Base-by-base conservation (phyloP, 805 yeast genomes). In the Teunomyces barrocoloradensis region DNA sequence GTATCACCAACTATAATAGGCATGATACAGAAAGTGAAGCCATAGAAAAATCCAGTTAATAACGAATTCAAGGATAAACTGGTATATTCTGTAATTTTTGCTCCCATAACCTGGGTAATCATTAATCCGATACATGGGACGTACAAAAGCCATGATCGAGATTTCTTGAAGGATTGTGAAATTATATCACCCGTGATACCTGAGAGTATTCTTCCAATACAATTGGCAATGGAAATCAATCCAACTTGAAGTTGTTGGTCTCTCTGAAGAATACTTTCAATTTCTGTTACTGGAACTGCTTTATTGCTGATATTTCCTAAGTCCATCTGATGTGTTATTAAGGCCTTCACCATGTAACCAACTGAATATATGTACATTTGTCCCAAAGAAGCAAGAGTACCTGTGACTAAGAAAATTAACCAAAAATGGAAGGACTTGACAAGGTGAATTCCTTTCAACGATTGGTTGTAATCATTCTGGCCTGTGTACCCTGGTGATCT, bases 1-100 rank as follows among this genome's bases (percentile, higher is more conserved):
- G 76, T 64, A 53, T 87, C 92, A 13, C 89, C 79, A n/a, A 85
- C 76, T 17, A 87, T 79, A n/a, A 87, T 81, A 4, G 95, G 94
- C 64, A 80, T 77, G 6, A 85, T 73, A 43, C 91, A 86, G 66
- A 85, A 85, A 18, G 83, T 74, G 52, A 81, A 77, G 0, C 95
- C 95, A 64, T 87, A 87, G 34, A 84, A 85, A 32, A 83, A 68
- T 0, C 95, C 95, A 27, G 80, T 75, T 15, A 79, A 57, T n/a
- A 77, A 60, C 1, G 91, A 82, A 20, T 77, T 68, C 27, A 73
- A 36, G 64, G 83, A 74, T 54, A 87, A 62, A 20, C 53, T 46
- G 2, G 61, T 54, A 46, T 74, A 68, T 18, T 66, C 61, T 12
- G 60, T 52, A 10, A 72, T 56, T 0, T 50, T 38, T 21, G 63